Percentiles rank a stretch among this genome's conserved stretches.
Conservation (phyloP, 78 protist species). For the Dictyostelium capitatum region DNA sequence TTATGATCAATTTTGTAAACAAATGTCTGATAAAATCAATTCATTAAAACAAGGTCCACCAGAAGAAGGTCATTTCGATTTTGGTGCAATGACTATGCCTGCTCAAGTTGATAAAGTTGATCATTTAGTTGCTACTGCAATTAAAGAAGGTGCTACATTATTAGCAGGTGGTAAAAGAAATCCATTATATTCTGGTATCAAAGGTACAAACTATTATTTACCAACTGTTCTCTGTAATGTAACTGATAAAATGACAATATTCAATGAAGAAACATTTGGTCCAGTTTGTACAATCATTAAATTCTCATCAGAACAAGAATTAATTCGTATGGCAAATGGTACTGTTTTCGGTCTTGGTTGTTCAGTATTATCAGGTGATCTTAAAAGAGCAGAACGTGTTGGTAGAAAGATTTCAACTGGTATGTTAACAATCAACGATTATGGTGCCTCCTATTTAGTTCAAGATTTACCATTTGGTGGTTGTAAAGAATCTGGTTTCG, state of each 20-base stretch:
- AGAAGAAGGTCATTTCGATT: conserved; percentile 69
- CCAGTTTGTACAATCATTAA: conserved; percentile 57
- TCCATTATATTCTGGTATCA: background rate
- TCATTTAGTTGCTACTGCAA: conserved; percentile 74
- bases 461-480: conserved; percentile 94
- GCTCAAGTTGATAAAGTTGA: conserved; percentile 84
- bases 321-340: conserved; percentile 78
- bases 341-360: conserved; percentile 88
- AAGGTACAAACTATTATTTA: conserved; percentile 54
- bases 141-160: conserved; percentile 83
- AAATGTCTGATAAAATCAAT: conserved; percentile 35
- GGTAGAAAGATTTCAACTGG: conserved; percentile 81
- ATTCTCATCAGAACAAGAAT: conserved; percentile 60
- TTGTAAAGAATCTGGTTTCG: conserved; percentile 89
- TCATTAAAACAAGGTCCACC: conserved; percentile 82
- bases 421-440: conserved; percentile 90
- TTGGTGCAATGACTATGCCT: conserved; percentile 90
- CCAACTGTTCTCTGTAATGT: conserved; percentile 85
- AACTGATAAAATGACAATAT: conserved; percentile 66
- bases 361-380: conserved; percentile 77
- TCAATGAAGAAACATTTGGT: conserved; percentile 82
- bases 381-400: conserved; percentile 85
- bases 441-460: conserved; percentile 86
- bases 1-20: conserved; percentile 67
- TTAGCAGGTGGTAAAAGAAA: conserved; percentile 85